Base-by-base conservation (phyloP, 352 stramenopile genomes). In the Globisporangium recalcitrans region DNA sequence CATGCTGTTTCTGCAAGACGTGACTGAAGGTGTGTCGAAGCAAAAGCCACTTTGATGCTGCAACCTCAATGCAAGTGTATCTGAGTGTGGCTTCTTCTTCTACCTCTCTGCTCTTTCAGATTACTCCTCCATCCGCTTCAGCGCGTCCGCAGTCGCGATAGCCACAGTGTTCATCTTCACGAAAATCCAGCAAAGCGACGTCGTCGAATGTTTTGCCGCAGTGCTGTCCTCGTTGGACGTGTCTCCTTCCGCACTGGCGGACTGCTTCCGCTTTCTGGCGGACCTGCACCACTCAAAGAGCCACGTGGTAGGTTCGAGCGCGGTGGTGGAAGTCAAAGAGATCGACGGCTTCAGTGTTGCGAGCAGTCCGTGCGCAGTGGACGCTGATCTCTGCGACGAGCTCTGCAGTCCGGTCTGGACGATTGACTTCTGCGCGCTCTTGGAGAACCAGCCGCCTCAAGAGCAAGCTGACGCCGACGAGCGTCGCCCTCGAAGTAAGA, bases 191-290 rank as follows among this genome's bases (percentile, higher is more conserved):
- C 29, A 36, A 0, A 6, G 27, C 3, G 38, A 58, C 34, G n/a
- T 60, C 10, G 21, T 16, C 13, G 8, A 8, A 6, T 2, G n/a
- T 26, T 57, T 65, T n/a, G 51, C 14, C 5, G 19, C 21, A 2
- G 38, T 54, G 29, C 8, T 65, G 36, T 21, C 38, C 31, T 55
- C 51, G 6, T 51, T 65, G 9, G 27, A 54, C 2, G 26, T 60
- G 21, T 40, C 24, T 38, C 21, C 51, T 14, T 42, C 27, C 1
- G 49, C 60, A 11, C 26, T 65, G 38, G 60, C 60, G 19, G 51
- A 58, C 8, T 58, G 48, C 13, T 65, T 60, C 40, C 38, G 60
- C 5, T 65, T 53, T n/a, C 26, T 65, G 34, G 27, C 34, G n/a
- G 46, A 36, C 22, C 26, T 64, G 26, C 26, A 58, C 19, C 49